Percentiles rank a stretch among this genome's conserved stretches.
These are phyloP conservation scores for Lipomyces oligophaga DNA, from an alignment of 805 yeast genomes.

Conservation along the genomic window DNA sequence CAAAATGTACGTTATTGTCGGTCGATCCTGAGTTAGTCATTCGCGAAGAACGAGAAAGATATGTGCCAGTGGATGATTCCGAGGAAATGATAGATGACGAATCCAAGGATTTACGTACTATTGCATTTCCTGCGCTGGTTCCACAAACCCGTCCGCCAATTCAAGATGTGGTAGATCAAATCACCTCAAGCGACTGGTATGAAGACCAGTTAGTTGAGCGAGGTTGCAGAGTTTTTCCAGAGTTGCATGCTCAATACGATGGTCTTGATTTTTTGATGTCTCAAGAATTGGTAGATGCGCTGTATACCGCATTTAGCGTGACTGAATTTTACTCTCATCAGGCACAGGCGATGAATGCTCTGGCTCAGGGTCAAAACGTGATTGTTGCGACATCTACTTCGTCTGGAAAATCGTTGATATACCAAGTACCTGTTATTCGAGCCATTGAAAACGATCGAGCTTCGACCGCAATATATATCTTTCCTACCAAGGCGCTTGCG, in stretches of 20 bases:
- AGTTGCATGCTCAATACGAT: slow-evolving; percentile 45
- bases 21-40: slow-evolving; percentile 19
- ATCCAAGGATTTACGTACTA: slow-evolving; percentile 2
- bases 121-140: slow-evolving; percentile 15
- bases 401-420: slow-evolving; percentile 90
- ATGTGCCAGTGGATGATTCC: slow-evolving; percentile 8
- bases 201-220: slow-evolving; percentile 58
- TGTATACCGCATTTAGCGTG: slow-evolving; percentile 48
- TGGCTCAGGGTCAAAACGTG: slow-evolving; percentile 55
- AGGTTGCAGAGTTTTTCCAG: slow-evolving; percentile 45
- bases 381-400: slow-evolving; percentile 94
- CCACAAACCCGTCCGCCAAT: slow-evolving; percentile 44
- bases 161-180: slow-evolving; percentile 47
- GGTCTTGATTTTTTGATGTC: slow-evolving; percentile 45
- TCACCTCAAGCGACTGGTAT: slow-evolving; percentile 51
- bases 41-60: slow-evolving; percentile 2
- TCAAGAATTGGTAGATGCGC: slow-evolving; percentile 50
- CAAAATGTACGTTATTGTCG: slow-evolving; percentile 4
- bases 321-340: slow-evolving; percentile 74
- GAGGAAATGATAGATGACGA: background rate
- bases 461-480: slow-evolving; percentile 75
- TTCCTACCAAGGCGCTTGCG: slow-evolving; percentile 96
- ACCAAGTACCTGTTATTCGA: slow-evolving; percentile 77
- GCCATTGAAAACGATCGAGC: slow-evolving; percentile 43
- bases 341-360: slow-evolving; percentile 63